A percentile compares a stretch with the other conserved stretches of the same genome.
These are phyloP conservation scores for Fusarium palustre DNA, from an alignment of 2,329 filamentous ascomycete species.

Conservation along the genomic window DNA sequence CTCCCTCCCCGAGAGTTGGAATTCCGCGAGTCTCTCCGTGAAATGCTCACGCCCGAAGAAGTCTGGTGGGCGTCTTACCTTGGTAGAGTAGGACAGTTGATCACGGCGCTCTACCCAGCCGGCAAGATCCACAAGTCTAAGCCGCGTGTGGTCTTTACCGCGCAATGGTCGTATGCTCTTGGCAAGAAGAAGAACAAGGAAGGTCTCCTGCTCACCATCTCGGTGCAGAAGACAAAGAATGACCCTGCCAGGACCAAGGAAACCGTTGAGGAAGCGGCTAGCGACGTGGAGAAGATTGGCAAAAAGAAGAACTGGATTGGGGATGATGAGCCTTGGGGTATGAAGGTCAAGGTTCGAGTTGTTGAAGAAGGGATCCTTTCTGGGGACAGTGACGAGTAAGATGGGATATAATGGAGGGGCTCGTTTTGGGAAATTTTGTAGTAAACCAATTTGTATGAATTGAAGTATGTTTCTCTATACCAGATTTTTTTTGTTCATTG, in stretches of 20 bases:
- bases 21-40: slow-evolving; percentile 65
- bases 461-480: background rate
- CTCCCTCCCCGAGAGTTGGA: slow-evolving; percentile 67
- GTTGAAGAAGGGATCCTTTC: slow-evolving; percentile 50
- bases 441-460: slow-evolving; percentile 1
- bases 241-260: slow-evolving; percentile 56
- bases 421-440: background rate
- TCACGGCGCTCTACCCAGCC: slow-evolving; percentile 71
- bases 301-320: slow-evolving; percentile 69
- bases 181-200: slow-evolving; percentile 55
- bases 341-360: slow-evolving; percentile 53
- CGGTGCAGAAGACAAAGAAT: slow-evolving; percentile 53
- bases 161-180: slow-evolving; percentile 56
- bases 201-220: slow-evolving; percentile 58
- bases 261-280: slow-evolving; percentile 54
- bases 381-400: slow-evolving; percentile 1
- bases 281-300: slow-evolving; percentile 64
- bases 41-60: slow-evolving; percentile 64
- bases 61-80: slow-evolving; percentile 76
- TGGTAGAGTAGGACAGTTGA: slow-evolving; percentile 68
- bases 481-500: background rate
- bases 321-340: slow-evolving; percentile 52
- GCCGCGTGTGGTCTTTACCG: slow-evolving; percentile 55
- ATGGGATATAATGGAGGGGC: background rate
- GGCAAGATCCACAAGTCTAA: slow-evolving; percentile 59